Evolutionary conservation across 176 grass and related monocot species (phyloP), one percentile per base, ranked within the genome.

Genomic region (Triticum urartu): DNA sequence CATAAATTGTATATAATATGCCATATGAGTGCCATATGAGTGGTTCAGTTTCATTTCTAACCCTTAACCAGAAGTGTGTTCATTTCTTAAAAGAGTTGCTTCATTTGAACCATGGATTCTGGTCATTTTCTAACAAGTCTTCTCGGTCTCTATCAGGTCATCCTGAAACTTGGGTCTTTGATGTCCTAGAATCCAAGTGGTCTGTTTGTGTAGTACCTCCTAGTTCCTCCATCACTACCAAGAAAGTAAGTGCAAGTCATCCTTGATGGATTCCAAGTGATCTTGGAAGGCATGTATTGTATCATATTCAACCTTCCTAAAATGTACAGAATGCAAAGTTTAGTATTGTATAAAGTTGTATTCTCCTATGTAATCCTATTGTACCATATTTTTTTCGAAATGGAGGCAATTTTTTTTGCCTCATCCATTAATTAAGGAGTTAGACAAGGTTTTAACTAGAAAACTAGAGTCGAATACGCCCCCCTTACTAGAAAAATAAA

Each of bases 181-280:
- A 99, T 88, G 79, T 99, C 60, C 75, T 95, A 22, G 91, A 92
- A 85, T 91, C 88, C 25, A 95, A 93, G 83, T 99, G 97, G 97
- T 91, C 94, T 26, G 90, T 92, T 70, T 94, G 88, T 80, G 92
- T 96, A 40, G 79, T 87, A 21, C 94, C 97, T 72, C 94, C 97
- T 70, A 92, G 90, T 89, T 74, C 90, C 78, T 99, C 97, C 77
- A 90, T 95, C 80, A 96, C 89, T 28, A 94, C 92, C 26, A 95
- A 92, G 83, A 96, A 91, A 92, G 97, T 99, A 88, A 77, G 88
- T 88, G 5, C 13, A 72, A 43, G 52, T 86, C 72, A 75, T 77
- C 30, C 64, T 62, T 83, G 47, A 82, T 75, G 40, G 42, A 71
- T 48, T 75, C 72, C 22, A 75, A 17, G 42, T 75, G 22, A 45